Conservation (phyloP, 441 rosid species). For the Biscutella auriculata region DNA sequence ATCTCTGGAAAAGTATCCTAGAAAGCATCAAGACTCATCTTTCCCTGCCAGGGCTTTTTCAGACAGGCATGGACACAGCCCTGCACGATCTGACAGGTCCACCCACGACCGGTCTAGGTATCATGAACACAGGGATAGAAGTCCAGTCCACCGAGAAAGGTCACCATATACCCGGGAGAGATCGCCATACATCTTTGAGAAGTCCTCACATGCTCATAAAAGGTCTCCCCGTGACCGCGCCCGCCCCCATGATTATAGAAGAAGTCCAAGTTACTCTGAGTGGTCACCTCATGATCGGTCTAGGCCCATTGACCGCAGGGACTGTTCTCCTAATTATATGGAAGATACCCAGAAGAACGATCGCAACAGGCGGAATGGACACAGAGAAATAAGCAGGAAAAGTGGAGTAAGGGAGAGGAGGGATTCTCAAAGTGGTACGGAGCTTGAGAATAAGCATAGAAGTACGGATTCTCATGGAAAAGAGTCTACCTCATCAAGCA, state of each 20-base stretch:
- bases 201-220: conserved; percentile 40
- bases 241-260: conserved; percentile 60
- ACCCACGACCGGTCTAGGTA: conserved; percentile 61
- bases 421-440: conserved; percentile 37
- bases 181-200: conserved; percentile 38
- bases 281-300: conserved; percentile 59
- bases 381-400: conserved; percentile 46
- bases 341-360: conserved; percentile 53
- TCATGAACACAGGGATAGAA: conserved; percentile 58
- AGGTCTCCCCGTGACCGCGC: conserved; percentile 70
- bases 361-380: conserved; percentile 37
- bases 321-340: conserved; percentile 41
- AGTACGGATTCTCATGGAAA: conserved; percentile 39
- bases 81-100: conserved; percentile 60
- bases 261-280: conserved; percentile 69
- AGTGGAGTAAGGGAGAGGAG: conserved; percentile 47
- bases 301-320: conserved; percentile 58
- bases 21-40: conserved; percentile 67
- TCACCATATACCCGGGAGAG: conserved; percentile 54
- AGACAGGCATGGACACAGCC: conserved; percentile 80
- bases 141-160: conserved; percentile 57
- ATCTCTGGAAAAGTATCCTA: conserved; percentile 54
- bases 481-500: conserved; percentile 31
- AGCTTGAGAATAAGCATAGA: conserved; percentile 46
- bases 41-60: conserved; percentile 54